These are phyloP conservation scores for Mycena epipterygia DNA, from an alignment of 768 basidiomycete genomes.

Conservation along the genomic window DNA sequence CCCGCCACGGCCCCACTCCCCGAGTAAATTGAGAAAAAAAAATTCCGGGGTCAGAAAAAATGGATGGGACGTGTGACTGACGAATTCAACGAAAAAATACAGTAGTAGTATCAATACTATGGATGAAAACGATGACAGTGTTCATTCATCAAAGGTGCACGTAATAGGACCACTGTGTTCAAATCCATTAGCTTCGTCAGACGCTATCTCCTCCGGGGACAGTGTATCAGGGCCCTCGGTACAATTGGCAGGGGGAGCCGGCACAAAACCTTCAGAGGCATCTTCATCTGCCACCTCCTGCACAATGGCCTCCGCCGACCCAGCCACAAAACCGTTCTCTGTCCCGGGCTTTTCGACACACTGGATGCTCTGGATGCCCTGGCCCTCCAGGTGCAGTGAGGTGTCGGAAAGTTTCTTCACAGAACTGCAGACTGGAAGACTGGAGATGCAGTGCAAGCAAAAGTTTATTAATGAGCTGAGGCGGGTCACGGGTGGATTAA, in stretches of 20 bases:
- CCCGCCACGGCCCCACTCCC: too few species aligned
- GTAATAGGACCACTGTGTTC: not conserved
- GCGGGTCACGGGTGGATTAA: not conserved
- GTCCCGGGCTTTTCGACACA: not conserved
- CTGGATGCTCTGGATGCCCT: constrained; percentile 11
- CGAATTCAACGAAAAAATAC: too few species aligned
- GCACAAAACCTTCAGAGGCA: not conserved
- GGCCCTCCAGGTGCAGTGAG: not conserved
- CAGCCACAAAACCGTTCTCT: constrained; percentile 2
- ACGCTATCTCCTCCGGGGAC: too few species aligned
- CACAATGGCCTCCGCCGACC: not conserved
- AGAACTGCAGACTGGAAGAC: constrained; percentile 1
- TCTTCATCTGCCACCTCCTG: constrained; percentile 2
- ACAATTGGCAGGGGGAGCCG: not conserved
- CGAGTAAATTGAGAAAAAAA: too few species aligned
- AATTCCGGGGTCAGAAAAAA: too few species aligned
- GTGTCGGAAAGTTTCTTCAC: not conserved
- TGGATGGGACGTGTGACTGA: too few species aligned
- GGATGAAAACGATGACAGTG: too few species aligned
- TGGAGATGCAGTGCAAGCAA: not conserved
- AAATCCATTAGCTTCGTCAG: not conserved
- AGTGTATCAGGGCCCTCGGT: not conserved
- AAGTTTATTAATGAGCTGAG: too few species aligned
- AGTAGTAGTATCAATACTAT: too few species aligned
- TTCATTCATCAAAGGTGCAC: not conserved